These are phyloP conservation scores for Podospora comata DNA, from an alignment of 495 filamentous ascomycete genomes.

Conservation along the genomic window DNA sequence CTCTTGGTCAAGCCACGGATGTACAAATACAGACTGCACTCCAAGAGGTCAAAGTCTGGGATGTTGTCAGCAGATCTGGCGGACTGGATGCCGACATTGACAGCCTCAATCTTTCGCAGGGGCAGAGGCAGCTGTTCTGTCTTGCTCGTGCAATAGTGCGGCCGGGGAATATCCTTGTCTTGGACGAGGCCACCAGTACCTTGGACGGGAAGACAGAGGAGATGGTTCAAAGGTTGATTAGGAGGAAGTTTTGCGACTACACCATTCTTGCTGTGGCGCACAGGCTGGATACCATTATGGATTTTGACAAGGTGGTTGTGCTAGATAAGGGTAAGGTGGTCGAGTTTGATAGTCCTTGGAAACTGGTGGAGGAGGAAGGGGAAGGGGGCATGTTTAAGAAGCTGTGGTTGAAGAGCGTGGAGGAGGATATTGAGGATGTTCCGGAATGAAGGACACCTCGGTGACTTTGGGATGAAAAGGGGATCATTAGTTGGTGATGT, in stretches of 20 bases:
- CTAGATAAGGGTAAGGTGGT: slow-evolving; percentile 36
- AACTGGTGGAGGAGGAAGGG: slow-evolving; percentile 27
- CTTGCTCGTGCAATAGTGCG: slow-evolving; percentile 58
- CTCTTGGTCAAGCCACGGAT: slow-evolving; percentile 36
- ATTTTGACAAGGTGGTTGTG: slow-evolving; percentile 43
- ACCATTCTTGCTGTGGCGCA: slow-evolving; percentile 48
- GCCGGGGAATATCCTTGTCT: slow-evolving; percentile 26
- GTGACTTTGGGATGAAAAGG: too few relatives aligned
- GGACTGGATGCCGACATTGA: slow-evolving; percentile 41
- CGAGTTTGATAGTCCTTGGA: slow-evolving; percentile 37
- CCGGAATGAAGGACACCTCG: background rate
- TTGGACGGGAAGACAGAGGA: slow-evolving; percentile 36
- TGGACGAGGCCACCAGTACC: slow-evolving; percentile 36
- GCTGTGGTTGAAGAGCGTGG: background rate
- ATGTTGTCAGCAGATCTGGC: slow-evolving; percentile 37
- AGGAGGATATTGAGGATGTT: background rate
- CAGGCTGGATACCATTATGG: slow-evolving; percentile 39
- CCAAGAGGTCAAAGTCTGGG: slow-evolving; percentile 38
- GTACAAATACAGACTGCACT: slow-evolving; percentile 38
- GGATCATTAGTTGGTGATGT: too few relatives aligned
- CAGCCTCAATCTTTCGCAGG: slow-evolving; percentile 32
- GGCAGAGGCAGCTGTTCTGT: slow-evolving; percentile 61
- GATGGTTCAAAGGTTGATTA: slow-evolving; percentile 29
- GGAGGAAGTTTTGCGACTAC: slow-evolving; percentile 34
- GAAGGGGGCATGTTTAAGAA: background rate